Conservation (phyloP, 768 basidiomycete species). For the Boletus reticulatus region DNA sequence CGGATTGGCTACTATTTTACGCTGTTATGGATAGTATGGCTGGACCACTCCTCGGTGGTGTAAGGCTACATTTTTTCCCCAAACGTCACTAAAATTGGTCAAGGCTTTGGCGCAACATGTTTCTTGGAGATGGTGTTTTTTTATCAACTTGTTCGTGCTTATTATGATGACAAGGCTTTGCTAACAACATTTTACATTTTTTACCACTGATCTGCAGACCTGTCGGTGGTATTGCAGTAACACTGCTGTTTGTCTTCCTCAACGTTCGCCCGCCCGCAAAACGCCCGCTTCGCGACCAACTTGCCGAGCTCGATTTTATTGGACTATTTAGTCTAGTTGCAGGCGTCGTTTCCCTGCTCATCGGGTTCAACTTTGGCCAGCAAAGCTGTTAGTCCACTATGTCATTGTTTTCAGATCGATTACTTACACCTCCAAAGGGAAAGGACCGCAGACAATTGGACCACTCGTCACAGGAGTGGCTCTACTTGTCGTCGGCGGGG, state of each 20-base stretch:
- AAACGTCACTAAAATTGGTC: background rate
- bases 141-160: slow-evolving; percentile 59
- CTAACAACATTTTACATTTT: too few species aligned
- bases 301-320: slow-evolving; percentile 64
- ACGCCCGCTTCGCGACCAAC: slow-evolving; percentile 54
- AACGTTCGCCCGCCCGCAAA: slow-evolving; percentile 70
- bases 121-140: slow-evolving; percentile 84
- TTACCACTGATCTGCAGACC: slow-evolving; percentile 45
- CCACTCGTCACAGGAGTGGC: slow-evolving; percentile 53
- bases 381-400: slow-evolving; percentile 49
- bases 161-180: background rate
- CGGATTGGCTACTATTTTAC: background rate
- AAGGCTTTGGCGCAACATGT: slow-evolving; percentile 71
- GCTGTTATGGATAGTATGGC: slow-evolving; percentile 44
- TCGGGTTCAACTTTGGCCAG: slow-evolving; percentile 72
- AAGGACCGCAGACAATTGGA: slow-evolving; percentile 49
- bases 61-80: slow-evolving; percentile 34
- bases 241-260: slow-evolving; percentile 66
- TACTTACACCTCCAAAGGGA: background rate
- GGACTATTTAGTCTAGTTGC: slow-evolving; percentile 54
- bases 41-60: slow-evolving; percentile 82
- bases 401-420: background rate
- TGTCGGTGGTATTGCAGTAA: slow-evolving; percentile 61
- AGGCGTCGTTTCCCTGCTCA: slow-evolving; percentile 63
- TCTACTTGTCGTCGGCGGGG: slow-evolving; percentile 45